Base-by-base conservation (phyloP, 2,329 filamentous ascomycete species). In the Zymoseptoria brevis region DNA sequence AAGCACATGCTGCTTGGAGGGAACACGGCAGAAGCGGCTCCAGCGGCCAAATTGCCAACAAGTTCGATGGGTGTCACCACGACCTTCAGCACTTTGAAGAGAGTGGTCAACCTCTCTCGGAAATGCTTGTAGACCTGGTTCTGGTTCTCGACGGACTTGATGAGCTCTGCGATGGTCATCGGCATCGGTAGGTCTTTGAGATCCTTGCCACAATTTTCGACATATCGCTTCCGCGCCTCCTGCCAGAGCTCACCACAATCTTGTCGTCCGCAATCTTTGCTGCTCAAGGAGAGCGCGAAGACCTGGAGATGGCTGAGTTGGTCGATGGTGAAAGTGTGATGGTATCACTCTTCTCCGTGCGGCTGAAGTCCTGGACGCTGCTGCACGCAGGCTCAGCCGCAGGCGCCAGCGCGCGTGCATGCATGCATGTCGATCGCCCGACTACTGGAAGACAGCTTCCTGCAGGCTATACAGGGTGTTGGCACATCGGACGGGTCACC, bases 1-100 rank as follows among this genome's bases (percentile, higher is more conserved):
- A 77, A 80, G 55, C 79, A 75, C 26, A 70, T 68, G 53, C 75
- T 70, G 2, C 74, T 72, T 0, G 78, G 76, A 1, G 76, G 69
- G 59, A 80, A 79, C 3, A 69, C 70, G 6, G 75, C 73, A 11
- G 69, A 65, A 1, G 73, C 72, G 0, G 70, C 72, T 7, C 75
- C 75, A 8, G 72, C 69, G 16, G 74, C 68, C 8, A 76, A 68
- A 26, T 73, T 71, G 0, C 76, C 76, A 16, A 79, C 68, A 5
- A 73, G 54, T 61, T 79, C 75, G 13, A 79, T 64, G 1, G 77
- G 76, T 30, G 55, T 63, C 48, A 64, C 45, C 11, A 63, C 62
- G 6, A 30, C 52, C 21, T 19, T 45, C 26, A 60, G 54, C 22
- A 57, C 55, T 19, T 29, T 57, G 50, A 57, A 54, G 8, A 60